Conservation (phyloP, 1,284 basidiomycete species). For the Sanghuangporus weigelae region DNA sequence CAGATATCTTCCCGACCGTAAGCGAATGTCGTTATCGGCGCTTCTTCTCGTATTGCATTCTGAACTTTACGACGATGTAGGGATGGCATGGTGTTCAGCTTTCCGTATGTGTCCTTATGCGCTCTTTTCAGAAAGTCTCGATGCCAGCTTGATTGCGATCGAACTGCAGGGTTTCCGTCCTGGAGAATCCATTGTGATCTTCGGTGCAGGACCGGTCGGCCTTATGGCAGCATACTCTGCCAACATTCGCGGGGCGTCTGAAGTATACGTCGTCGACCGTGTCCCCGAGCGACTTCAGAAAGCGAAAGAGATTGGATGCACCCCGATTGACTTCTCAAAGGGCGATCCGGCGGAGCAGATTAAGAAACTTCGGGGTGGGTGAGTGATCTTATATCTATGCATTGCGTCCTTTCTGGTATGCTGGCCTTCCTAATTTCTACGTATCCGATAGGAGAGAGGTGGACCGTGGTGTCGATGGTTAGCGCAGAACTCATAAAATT, state of each 20-base stretch:
- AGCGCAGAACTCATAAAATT: constrained; percentile 7
- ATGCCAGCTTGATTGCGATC: not conserved
- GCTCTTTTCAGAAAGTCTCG: not conserved
- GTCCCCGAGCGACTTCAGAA: constrained; percentile 46
- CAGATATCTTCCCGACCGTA: constrained; percentile 51
- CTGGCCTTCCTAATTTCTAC: not conserved
- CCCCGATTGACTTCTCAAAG: constrained; percentile 42
- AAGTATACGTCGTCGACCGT: constrained; percentile 50
- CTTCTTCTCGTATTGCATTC: not conserved
- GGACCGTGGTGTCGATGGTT: constrained; percentile 49
- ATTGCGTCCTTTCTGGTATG: not conserved
- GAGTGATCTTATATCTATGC: constrained; percentile 17
- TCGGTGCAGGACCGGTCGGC: constrained; percentile 43
- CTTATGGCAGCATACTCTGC: constrained; percentile 55
- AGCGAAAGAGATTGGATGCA: constrained; percentile 45
- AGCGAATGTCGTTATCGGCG: constrained; percentile 13
- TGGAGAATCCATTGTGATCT: constrained; percentile 47
- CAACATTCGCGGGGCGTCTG: constrained; percentile 42
- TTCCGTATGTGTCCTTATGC: constrained; percentile 28
- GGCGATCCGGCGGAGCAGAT: constrained; percentile 42
- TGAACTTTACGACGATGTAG: constrained; percentile 21
- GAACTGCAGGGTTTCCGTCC: constrained; percentile 39
- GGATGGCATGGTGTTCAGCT: constrained; percentile 50
- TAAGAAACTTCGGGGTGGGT: constrained; percentile 37
- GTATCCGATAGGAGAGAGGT: constrained; percentile 34